Evolutionary conservation across 2,329 filamentous ascomycete species (phyloP), one percentile per base, ranked within the genome.

Genomic region (Leptographium flavum): DNA sequence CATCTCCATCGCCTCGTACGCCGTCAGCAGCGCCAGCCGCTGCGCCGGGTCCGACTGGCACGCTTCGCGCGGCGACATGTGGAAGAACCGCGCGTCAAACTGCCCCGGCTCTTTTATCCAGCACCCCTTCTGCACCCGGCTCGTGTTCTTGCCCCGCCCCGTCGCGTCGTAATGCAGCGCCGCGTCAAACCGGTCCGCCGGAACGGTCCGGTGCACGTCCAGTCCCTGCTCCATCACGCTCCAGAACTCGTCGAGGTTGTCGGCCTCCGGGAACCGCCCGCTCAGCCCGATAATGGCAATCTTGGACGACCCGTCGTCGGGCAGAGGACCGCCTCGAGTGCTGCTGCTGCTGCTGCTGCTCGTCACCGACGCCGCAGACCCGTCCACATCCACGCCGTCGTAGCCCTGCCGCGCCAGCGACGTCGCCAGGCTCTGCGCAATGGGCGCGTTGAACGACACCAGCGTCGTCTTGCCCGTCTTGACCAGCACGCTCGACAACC

Each of bases 1-100:
- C 75, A 83, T 83, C 58, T 92, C 84, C 38, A 90, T 67, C 1
- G 84, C 83, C 57, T 90, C 83, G 53, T 87, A 90, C 0, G 82
- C 81, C 3, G 83, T 86, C 10, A 79, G 74, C 17, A 90, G 64
- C 3, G 81, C 80, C 51, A 88, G 68, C 53, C 84, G 73, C 58
- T 87, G 83, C 72, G 84, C 84, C 0, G 84, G 84, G 58, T 88
- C 84, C 1, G 81, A 86, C 57, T 87, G 81, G 42, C 76, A 73
- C 28, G 84, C 84, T 62, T 90, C 46, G 15, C 43, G 43, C 9
- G 46, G 46, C 39, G 46, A 48, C 35, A 48, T 87, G 61, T 86
- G 86, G 73, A 90, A 90, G 63, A 90, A 88, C 1, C 79, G 70
- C 17, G 82, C 78, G 55, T 90, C 84, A 56, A 88, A 88, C 42